phyloP scores from a whole-genome alignment of 441 rosid genomes.

The Croton setiger region DNA sequence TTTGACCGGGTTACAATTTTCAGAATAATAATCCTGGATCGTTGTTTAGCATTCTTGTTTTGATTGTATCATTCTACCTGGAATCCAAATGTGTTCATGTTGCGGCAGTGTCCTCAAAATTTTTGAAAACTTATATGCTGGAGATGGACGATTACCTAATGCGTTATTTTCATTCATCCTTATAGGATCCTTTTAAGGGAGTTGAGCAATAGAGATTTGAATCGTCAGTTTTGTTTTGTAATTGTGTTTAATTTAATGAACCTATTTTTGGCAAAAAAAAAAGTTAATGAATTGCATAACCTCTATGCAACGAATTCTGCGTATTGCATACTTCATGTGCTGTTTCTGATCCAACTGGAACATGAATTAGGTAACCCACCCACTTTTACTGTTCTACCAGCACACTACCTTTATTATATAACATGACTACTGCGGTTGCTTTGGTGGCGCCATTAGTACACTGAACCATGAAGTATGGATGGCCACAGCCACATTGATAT shows the following conservation, averaged over 20 bases:
- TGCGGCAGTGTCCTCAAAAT: background rate
- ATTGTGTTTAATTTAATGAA: no score
- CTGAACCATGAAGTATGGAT: background rate
- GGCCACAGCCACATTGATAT: background rate
- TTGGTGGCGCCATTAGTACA: background rate
- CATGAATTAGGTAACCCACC: background rate
- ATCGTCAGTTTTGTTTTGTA: no score
- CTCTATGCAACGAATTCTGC: no score
- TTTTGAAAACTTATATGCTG: background rate
- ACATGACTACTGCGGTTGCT: background rate
- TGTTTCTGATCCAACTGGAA: no score
- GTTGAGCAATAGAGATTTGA: background rate
- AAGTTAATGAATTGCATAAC: no score
- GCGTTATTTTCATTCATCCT: background rate
- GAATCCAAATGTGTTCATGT: background rate
- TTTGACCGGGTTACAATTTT: conserved; percentile 20
- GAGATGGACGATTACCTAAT: background rate
- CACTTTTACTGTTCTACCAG: background rate
- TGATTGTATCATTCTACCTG: conserved; percentile 7
- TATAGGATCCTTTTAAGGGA: background rate
- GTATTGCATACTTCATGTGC: no score
- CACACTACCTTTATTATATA: background rate
- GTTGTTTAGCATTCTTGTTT: conserved; percentile 20
- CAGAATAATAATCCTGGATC: conserved; percentile 33
- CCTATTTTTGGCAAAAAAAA: no score